Evolutionary conservation across 768 basidiomycete species (phyloP), one percentile per base, ranked within the genome.

Genomic region (Russula vinacea): DNA sequence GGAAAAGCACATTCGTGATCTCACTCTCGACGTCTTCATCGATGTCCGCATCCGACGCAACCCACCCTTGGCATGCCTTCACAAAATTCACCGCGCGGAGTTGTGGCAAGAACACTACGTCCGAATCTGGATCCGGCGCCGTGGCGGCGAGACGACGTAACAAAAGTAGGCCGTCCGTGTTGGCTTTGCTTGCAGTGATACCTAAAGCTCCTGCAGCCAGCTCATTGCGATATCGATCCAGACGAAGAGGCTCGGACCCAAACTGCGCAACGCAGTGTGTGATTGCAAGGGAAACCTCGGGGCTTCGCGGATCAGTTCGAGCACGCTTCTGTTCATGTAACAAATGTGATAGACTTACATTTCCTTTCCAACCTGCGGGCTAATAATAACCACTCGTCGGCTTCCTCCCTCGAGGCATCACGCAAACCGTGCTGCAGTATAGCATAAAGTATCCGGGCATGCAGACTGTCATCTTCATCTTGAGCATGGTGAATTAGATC

Each of bases 141-240:
- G 84, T 77, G 2, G 88, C 87, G 0, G 81, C 80, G 19, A 98
- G 80, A 29, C 85, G 80, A 11, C 89, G 83, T 9, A 98, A 80
- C 1, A 84, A 73, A 29, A 84, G 73, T 5, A 96, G 77, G 0
- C 94, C 95, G 11, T 85, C 82, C 0, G 80, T 81, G 65, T 87
- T 84, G n/a, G 85, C 86, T 50, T 84, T 83, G 6, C 74, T 69
- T 0, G 88, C 72, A 1, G 81, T 81, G 16, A 97, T 79, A 26
- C 88, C 89, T 0, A 90, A 76, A 5, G 94, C 73, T 22, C 80
- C 80, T n/a, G 92, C 88, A 0, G 96, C 95, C 11, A 95, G 80
- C 74, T 97, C 94, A 72, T 95, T 97, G 22, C 94, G 84, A 71
- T 89, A 90, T 22, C 92, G 81, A 68, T 90, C 88, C 26, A 96